These are phyloP conservation scores for Apium graveolens DNA, from an alignment of 129 eudicot genomes.

Conservation along the genomic window DNA sequence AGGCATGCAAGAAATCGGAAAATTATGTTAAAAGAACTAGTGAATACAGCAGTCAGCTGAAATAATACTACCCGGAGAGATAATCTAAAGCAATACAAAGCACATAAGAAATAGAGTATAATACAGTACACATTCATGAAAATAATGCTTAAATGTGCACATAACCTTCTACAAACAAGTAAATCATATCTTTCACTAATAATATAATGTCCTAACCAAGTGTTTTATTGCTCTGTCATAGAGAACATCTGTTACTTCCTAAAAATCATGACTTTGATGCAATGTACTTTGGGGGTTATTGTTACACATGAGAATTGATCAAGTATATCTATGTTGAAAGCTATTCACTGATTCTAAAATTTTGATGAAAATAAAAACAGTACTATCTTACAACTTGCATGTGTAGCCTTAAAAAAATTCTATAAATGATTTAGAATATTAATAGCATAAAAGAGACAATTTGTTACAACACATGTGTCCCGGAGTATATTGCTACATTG, in stretches of 20 bases:
- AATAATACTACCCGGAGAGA: too few relatives aligned
- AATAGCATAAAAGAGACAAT: background rate
- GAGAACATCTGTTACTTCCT: background rate
- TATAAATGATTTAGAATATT: too few relatives aligned
- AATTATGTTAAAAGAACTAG: background rate
- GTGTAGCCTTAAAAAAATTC: background rate
- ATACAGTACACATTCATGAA: background rate
- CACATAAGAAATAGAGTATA: background rate
- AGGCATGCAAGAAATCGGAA: background rate
- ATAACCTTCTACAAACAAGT: background rate
- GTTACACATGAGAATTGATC: background rate
- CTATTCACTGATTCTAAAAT: too few relatives aligned
- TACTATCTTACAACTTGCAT: background rate
- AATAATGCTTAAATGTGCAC: background rate
- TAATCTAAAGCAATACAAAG: background rate
- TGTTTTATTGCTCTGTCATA: background rate
- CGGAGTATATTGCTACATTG: too few relatives aligned
- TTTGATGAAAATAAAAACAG: background rate
- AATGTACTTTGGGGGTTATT: background rate
- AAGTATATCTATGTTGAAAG: too few relatives aligned
- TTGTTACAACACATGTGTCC: too few relatives aligned
- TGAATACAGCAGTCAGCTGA: background rate
- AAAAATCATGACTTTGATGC: background rate
- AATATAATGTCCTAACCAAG: background rate
- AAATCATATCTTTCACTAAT: background rate